Evolutionary conservation across 2,329 filamentous ascomycete species (phyloP), one percentile per base, ranked within the genome.

Genomic region (Fusarium miscanthi): DNA sequence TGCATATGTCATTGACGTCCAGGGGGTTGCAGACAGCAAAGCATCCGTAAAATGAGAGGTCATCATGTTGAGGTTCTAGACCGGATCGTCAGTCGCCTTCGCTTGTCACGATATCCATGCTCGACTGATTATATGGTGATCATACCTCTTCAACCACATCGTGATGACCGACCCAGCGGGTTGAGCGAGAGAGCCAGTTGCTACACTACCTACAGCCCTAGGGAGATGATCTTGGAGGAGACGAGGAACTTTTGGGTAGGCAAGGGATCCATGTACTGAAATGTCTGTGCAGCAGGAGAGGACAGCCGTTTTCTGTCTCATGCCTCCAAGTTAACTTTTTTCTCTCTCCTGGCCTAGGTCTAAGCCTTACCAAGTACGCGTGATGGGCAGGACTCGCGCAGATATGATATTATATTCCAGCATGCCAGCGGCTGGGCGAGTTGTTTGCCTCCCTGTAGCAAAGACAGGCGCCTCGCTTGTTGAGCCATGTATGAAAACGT

Each of bases 191-290:
- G 56, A 64, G 25, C 45, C 27, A 35, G 43, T 49, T 63, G 40
- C 62, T 64, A 58, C 54, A 58, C 40, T 68, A 33, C 66, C 40
- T 68, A 51, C 66, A 71, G 69, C 69, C 69, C 69, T 72, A 72
- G 58, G 64, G 53, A 48, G 54, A 33, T 38, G 57, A 64, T 64
- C 45, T 62, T 52, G 58, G 46, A 64, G 46, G 46, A 45, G 46
- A 48, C 35, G 40, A 69, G 66, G 66, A 51, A 69, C 66, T 69
- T 69, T 69, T 69, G 66, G 38, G 17, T 27, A 21, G 31, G 45
- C 65, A 69, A 69, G 66, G 66, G 58, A 69, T 69, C 66, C 66
- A 64, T 69, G 65, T 45, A 48, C 45, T 69, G 37, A 51, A 37
- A 51, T 69, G 64, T 62, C 63, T 33, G 63, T 67, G 65, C 65